These are phyloP conservation scores for Brassica nigra DNA, from an alignment of 345 rosid species.

Conservation along the genomic window DNA sequence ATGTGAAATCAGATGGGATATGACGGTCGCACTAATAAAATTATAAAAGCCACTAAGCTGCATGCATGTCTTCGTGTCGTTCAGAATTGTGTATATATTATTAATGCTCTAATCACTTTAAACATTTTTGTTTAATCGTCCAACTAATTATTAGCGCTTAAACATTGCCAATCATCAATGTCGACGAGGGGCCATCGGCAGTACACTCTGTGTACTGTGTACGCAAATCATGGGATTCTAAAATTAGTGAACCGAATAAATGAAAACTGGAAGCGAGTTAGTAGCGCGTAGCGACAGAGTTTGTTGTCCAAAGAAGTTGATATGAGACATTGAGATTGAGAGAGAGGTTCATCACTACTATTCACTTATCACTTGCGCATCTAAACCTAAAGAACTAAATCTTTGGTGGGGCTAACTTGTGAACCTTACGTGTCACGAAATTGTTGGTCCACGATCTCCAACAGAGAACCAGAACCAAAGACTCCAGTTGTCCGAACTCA, in stretches of 20 bases:
- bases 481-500: conserved; percentile 29
- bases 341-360: neutral
- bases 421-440: conserved; percentile 33
- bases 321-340: conserved; percentile 7
- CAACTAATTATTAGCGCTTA: neutral
- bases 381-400: conserved; percentile 20
- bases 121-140: neutral
- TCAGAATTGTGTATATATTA: neutral
- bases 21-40: neutral
- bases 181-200: conserved; percentile 14
- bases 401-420: conserved; percentile 4
- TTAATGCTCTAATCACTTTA: neutral
- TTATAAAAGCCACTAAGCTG: neutral
- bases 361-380: conserved; percentile 15
- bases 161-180: conserved; percentile 9
- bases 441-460: conserved; percentile 47
- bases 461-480: conserved; percentile 34
- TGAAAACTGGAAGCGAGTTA: conserved; percentile 11
- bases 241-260: conserved; percentile 5
- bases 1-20: neutral
- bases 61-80: neutral
- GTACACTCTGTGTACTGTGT: neutral
- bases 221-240: conserved; percentile 6
- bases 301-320: conserved; percentile 25
- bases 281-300: conserved; percentile 33